Evolutionary conservation across 2,329 filamentous ascomycete genomes (phyloP), one percentile per base, ranked within the genome.

Genomic region (Tolypocladium inflatum): DNA sequence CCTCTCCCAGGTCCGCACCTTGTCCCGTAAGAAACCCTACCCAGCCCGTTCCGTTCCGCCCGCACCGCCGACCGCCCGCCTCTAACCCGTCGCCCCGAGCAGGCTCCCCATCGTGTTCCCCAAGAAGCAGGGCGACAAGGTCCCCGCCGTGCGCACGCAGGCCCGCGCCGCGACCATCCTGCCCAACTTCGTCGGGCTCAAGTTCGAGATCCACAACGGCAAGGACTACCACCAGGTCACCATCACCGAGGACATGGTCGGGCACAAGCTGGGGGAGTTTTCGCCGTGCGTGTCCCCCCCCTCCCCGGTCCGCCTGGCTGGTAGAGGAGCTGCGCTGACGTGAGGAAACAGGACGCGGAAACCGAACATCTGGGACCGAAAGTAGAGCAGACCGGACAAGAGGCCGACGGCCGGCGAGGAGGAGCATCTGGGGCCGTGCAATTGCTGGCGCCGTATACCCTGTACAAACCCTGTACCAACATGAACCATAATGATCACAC

Each of bases 191-290:
- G 90, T 97, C 57, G 91, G 91, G 17, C 78, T 96, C 67, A 87
- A 85, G 71, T 97, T 97, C 73, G 88, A 92, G 74, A 84, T 97
- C 60, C 88, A 97, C 77, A 96, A 96, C 72, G 92, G 92, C 68
- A 96, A 94, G 78, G 82, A 82, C 38, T 96, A 96, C 74, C 77
- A 87, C 66, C 89, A 94, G 65, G 81, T 96, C 57, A 81, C 80
- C 63, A 89, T 97, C 62, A 96, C 91, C 19, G 92, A 96, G 72
- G 90, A 96, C 68, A 97, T 97, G 92, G 92, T 97, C 55, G 92
- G 92, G 57, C 89, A 94, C 74, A 97, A 96, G 76, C 80, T 97
- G 65, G 92, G 92, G 66, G 92, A 97, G 76, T 97, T 96, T 72
- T 86, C 91, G 62, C 79, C 84, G 91, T 96, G 83, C 68, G 90